These are phyloP conservation scores for Peltaster fructicola DNA, from an alignment of 2,329 filamentous ascomycete species.

Conservation along the genomic window DNA sequence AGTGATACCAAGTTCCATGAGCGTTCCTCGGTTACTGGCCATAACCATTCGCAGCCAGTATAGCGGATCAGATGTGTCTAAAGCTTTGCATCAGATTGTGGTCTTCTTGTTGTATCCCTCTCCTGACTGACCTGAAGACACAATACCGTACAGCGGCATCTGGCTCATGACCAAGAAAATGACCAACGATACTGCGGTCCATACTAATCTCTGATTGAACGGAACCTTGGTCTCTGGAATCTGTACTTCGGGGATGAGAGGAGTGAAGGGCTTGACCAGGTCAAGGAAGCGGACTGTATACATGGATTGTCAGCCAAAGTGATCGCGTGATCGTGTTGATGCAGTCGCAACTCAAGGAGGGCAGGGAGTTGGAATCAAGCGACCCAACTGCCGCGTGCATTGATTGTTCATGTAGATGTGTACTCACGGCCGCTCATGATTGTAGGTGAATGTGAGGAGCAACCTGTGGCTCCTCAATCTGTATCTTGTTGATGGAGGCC, in stretches of 20 bases:
- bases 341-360: slow-evolving; percentile 10
- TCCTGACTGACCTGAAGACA: slow-evolving; percentile 49
- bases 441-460: no score
- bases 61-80: slow-evolving; percentile 76
- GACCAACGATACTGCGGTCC: slow-evolving; percentile 53
- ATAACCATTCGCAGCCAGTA: slow-evolving; percentile 99
- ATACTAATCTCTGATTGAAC: slow-evolving; percentile 67
- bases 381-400: no score
- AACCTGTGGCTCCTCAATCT: no score
- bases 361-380: no score
- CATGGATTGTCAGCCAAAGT: slow-evolving; percentile 8
- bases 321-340: slow-evolving; percentile 12
- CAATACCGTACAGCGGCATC: slow-evolving; percentile 95
- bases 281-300: slow-evolving; percentile 88
- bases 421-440: no score
- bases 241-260: slow-evolving; percentile 97
- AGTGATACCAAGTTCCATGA: slow-evolving; percentile 42
- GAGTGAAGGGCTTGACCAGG: slow-evolving; percentile 98
- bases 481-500: no score
- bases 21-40: slow-evolving; percentile 61
- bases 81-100: slow-evolving; percentile 4
- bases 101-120: slow-evolving; percentile 3
- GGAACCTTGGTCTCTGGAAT: slow-evolving; percentile 95
- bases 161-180: slow-evolving; percentile 99
- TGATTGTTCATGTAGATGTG: no score